Base-by-base conservation (phyloP, 805 yeast species). In the Yarrowia sp. region DNA sequence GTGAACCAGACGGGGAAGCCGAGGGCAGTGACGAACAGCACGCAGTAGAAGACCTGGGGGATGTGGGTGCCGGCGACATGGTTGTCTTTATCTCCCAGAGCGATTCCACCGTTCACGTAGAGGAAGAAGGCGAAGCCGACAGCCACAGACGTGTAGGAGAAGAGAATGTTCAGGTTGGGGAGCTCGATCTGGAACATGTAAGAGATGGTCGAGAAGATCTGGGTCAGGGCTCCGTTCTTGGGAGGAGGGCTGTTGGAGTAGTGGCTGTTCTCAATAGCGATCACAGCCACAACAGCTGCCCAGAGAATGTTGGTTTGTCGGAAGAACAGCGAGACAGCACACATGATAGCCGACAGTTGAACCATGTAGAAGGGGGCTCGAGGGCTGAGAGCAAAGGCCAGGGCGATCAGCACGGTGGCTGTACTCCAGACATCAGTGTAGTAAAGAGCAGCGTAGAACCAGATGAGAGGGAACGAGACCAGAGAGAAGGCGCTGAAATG, bases 401-500 rank as follows among this genome's bases (percentile, higher is more conserved):
- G 68, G 6, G 84, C 77, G 32, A 85, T 77, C 12, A 89, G 64
- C 7, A 92, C 80, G 27, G 89, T 75, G 0, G 88, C 80, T 0
- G 94, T 82, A 0, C 97, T 83, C 98, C 97, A 92, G 1, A 91
- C 86, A 70, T 94, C 99, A 0, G 99, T 94, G 73, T 94, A 94
- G 74, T 85, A 94, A 33, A 94, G 75, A 32, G 84, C 84, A 67
- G 86, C 85, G 73, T 85, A 93, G 3, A 91, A 79, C 22, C 86
- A 77, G 59, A 93, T 69, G 56, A 92, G 76, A 1, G 99, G 98
- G 67, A 84, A 82, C 7, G 85, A 70, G 59, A 78, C 70, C 3
- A 86, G 65, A 5, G 75, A 22, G 7, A 63, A 41, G 27, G 69
- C 1, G 74, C 71, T 8, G 77, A 78, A 67, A 77, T 77, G 14